phyloP scores from a whole-genome alignment of 768 basidiomycete species.

The Boletellus sp. region DNA sequence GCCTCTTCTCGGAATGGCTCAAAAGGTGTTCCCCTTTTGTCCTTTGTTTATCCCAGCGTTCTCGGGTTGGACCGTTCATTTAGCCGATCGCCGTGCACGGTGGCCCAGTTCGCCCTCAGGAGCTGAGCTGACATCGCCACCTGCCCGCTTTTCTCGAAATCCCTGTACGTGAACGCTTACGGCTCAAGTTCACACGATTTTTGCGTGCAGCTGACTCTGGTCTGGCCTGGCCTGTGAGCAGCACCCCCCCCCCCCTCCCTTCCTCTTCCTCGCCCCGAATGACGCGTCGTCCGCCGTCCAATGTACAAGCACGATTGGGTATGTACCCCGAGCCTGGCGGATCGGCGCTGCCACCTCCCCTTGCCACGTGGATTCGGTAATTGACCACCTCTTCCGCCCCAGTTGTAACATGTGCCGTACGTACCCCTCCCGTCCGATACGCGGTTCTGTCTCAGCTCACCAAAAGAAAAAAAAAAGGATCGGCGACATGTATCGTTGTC shows the following conservation, averaged over 20 bases:
- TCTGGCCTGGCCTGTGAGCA: neutral
- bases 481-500: neutral
- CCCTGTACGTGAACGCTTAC: slow-evolving; percentile 1
- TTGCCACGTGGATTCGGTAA: neutral
- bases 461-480: neutral
- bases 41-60: slow-evolving; percentile 25
- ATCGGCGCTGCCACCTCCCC: slow-evolving; percentile 6
- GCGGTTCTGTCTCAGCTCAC: slow-evolving; percentile 5
- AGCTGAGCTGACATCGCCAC: slow-evolving; percentile 16
- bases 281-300: neutral
- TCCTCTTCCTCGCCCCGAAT: neutral
- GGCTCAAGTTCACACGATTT: slow-evolving; percentile 6
- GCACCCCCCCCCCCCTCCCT: neutral
- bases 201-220: neutral
- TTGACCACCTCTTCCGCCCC: neutral
- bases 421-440: slow-evolving; percentile 2
- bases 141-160: slow-evolving; percentile 6
- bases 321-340: slow-evolving; percentile 9
- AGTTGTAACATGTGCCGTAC: neutral
- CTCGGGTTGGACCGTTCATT: slow-evolving; percentile 23
- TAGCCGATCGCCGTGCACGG: slow-evolving; percentile 18
- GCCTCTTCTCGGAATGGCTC: slow-evolving; percentile 15
- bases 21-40: slow-evolving; percentile 8
- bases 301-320: neutral
- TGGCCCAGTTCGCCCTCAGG: slow-evolving; percentile 12